Evolutionary conservation across 257 asterid species (phyloP).

Genomic region (Solanum appendiculatum): DNA sequence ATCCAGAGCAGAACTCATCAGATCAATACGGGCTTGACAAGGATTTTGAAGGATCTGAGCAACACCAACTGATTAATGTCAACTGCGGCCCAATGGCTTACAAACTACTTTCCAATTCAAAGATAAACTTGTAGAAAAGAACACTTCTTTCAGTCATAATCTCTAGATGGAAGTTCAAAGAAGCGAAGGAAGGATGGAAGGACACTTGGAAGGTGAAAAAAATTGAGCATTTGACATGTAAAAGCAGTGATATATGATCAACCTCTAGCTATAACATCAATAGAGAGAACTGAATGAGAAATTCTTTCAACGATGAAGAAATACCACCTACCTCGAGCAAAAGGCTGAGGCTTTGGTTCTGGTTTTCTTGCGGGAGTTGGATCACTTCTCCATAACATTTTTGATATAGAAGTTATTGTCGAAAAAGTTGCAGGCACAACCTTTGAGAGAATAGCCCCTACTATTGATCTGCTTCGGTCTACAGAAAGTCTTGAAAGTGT

Average conservation of each 20-base stretch:
- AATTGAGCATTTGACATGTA: background rate
- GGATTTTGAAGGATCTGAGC: too few species aligned
- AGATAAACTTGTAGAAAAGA: background rate
- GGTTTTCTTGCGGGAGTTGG: conserved; percentile 36
- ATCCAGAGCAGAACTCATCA: too few species aligned
- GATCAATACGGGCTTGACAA: too few species aligned
- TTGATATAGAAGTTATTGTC: conserved; percentile 77
- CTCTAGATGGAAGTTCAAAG: background rate
- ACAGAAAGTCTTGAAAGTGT: conserved; percentile 63
- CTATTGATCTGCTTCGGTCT: conserved; percentile 79
- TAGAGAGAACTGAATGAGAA: background rate
- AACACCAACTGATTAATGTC: too few species aligned
- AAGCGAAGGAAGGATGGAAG: background rate
- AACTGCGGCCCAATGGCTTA: too few species aligned
- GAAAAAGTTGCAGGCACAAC: conserved; percentile 95
- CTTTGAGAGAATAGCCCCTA: conserved; percentile 92
- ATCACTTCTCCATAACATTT: conserved; percentile 84
- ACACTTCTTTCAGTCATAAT: background rate
- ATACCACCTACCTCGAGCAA: conserved; percentile 62
- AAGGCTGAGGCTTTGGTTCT: conserved; percentile 68
- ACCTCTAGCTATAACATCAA: background rate
- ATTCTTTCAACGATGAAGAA: background rate
- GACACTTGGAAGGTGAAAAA: background rate
- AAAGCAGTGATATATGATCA: background rate
- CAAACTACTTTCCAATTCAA: background rate